These are phyloP conservation scores for Rhizodiscina lignyota DNA, from an alignment of 495 filamentous ascomycete species.

Conservation along the genomic window DNA sequence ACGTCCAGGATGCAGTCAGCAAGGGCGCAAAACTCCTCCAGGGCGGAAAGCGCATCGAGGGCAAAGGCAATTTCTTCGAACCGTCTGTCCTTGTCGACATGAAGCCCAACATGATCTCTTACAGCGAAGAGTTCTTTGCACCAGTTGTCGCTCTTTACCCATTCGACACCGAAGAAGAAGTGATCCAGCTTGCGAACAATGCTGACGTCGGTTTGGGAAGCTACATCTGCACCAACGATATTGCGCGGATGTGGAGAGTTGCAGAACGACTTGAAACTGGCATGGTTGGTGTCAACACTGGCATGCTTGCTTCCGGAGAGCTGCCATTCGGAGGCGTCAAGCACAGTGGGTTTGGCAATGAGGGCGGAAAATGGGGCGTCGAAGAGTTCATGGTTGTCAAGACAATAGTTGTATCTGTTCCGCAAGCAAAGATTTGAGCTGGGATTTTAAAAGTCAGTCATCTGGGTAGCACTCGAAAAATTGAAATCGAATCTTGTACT, in stretches of 20 bases:
- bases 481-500: too few species aligned
- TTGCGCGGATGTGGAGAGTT: constrained; percentile 54
- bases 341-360: constrained; percentile 61
- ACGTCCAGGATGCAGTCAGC: constrained; percentile 45
- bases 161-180: constrained; percentile 57
- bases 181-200: constrained; percentile 41
- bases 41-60: constrained; percentile 34
- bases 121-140: constrained; percentile 51
- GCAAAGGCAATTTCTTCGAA: constrained; percentile 47
- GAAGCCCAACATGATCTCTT: constrained; percentile 45
- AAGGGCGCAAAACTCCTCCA: constrained; percentile 41
- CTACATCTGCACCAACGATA: constrained; percentile 59
- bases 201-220: constrained; percentile 34
- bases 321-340: constrained; percentile 62
- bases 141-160: constrained; percentile 49
- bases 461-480: too few species aligned
- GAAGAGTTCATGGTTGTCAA: constrained; percentile 4
- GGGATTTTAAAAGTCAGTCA: too few species aligned
- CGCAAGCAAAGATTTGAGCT: too few species aligned
- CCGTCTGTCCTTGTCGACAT: constrained; percentile 50
- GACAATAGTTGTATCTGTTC: not conserved
- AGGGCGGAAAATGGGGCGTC: constrained; percentile 36
- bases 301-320: constrained; percentile 46
- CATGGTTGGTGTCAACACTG: constrained; percentile 58
- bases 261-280: constrained; percentile 59